phyloP scores from a whole-genome alignment of 2,329 filamentous ascomycete genomes.

The Drechslera avenae region DNA sequence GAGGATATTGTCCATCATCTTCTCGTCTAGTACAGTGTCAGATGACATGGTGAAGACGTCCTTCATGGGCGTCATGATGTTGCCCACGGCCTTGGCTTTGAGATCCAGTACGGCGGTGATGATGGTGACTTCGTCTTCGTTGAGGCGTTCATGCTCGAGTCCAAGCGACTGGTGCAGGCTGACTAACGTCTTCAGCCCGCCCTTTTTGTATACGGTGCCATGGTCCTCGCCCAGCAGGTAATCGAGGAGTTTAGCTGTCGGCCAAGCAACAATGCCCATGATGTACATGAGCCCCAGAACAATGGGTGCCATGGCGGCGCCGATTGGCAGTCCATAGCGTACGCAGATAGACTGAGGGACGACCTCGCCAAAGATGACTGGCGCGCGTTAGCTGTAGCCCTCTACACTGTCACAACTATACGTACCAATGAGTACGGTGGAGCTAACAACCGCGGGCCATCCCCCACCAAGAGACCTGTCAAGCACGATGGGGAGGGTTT shows the following conservation, averaged over 20 bases:
- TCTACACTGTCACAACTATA: background rate
- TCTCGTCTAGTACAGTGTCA: conserved; percentile 88
- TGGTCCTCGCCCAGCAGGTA: conserved; percentile 92
- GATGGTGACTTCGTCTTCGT: conserved; percentile 97
- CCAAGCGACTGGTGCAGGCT: conserved; percentile 92
- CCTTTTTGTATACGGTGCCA: conserved; percentile 97
- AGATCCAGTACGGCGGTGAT: conserved; percentile 95
- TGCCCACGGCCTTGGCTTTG: conserved; percentile 92
- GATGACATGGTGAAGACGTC: conserved; percentile 98
- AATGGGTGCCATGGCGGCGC: conserved; percentile 87
- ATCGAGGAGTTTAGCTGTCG: conserved; percentile 93
- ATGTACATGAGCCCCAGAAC: conserved; percentile 91
- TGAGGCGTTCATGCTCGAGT: conserved; percentile 80
- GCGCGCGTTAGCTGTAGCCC: background rate
- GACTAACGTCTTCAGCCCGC: conserved; percentile 92
- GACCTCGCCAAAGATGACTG: conserved; percentile 97
- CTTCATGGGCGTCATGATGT: conserved; percentile 98
- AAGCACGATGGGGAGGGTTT: conserved; percentile 87
- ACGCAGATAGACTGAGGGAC: conserved; percentile 96
- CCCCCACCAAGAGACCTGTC: conserved; percentile 93
- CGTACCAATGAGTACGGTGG: conserved; percentile 90
- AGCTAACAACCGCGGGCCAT: conserved; percentile 90
- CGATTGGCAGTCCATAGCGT: conserved; percentile 92
- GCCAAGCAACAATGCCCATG: conserved; percentile 87
- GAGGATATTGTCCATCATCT: conserved; percentile 91